phyloP scores from a whole-genome alignment of 805 yeast species.

The Nakazawaea populi region DNA sequence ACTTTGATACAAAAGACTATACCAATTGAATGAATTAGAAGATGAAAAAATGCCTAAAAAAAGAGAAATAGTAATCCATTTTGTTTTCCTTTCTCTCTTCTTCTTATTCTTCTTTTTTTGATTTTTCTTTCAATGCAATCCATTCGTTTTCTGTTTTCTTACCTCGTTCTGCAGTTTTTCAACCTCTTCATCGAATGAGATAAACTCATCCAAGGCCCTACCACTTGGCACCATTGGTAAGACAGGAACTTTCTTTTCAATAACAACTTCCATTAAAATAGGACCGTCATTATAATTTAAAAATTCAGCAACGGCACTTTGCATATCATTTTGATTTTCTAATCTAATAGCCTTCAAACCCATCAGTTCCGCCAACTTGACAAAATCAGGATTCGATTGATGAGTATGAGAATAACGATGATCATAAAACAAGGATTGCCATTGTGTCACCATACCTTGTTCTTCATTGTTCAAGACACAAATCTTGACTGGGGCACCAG shows the following conservation, averaged over 20 bases:
- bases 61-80: no score
- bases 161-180: slow-evolving; percentile 65
- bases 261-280: slow-evolving; percentile 81
- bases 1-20: no score
- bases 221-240: slow-evolving; percentile 98
- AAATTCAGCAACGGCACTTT: slow-evolving; percentile 56
- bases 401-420: slow-evolving; percentile 98
- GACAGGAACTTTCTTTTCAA: slow-evolving; percentile 92
- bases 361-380: slow-evolving; percentile 92
- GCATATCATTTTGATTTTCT: slow-evolving; percentile 59
- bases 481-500: slow-evolving; percentile 83
- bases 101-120: no score
- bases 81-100: no score
- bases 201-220: slow-evolving; percentile 88
- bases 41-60: no score
- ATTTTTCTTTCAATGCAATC: slow-evolving; percentile 43
- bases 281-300: slow-evolving; percentile 73
- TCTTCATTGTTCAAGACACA: slow-evolving; percentile 93
- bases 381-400: slow-evolving; percentile 90
- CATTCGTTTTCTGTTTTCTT: slow-evolving; percentile 69
- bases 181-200: slow-evolving; percentile 75
- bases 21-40: no score
- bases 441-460: slow-evolving; percentile 99
- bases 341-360: slow-evolving; percentile 80
- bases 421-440: slow-evolving; percentile 97